Evolutionary conservation across 352 stramenopile species (phyloP).

Genomic region (Globisporangium middletonii): DNA sequence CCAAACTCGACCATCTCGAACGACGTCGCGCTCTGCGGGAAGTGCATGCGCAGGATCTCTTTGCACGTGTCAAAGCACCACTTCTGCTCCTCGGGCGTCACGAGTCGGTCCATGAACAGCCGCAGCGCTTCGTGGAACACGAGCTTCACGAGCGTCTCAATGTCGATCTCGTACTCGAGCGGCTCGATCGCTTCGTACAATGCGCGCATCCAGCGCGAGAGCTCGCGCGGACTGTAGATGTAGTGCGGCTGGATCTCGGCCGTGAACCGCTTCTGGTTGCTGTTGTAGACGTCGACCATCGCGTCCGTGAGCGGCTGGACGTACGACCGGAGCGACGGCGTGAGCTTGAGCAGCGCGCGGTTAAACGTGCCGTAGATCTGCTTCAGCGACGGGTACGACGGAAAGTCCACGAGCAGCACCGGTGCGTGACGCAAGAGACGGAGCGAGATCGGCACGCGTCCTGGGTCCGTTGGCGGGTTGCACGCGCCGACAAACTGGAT

Average conservation of each 20-base stretch:
- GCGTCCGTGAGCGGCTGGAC: constrained; percentile 96
- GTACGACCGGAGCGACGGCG: constrained; percentile 96
- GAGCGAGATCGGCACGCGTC: constrained; percentile 95
- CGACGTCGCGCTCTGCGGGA: constrained; percentile 71
- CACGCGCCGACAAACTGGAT: constrained; percentile 98
- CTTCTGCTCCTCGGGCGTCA: constrained; percentile 93
- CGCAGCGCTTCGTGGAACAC: constrained; percentile 98
- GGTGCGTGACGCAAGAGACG: constrained; percentile 97
- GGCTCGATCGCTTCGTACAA: constrained; percentile 97
- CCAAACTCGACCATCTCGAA: constrained; percentile 66
- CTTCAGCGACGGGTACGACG: constrained; percentile 92
- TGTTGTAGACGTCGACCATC: constrained; percentile 99
- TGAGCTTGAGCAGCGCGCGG: constrained; percentile 96
- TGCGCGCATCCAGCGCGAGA: constrained; percentile 98
- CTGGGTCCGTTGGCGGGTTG: constrained; percentile 99
- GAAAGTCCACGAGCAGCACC: constrained; percentile 99
- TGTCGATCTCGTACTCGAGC: constrained; percentile 92
- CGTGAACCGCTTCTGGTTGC: constrained; percentile 95
- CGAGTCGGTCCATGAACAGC: constrained; percentile 98
- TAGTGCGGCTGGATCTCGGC: constrained; percentile 96
- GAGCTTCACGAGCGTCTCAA: constrained; percentile 96
- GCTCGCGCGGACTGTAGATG: constrained; percentile 99
- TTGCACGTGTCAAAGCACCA: constrained; percentile 94
- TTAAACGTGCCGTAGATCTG: constrained; percentile 99
- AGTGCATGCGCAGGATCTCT: constrained; percentile 73